Evolutionary conservation across 192 early-diverging fungal genomes (phyloP).

Genomic region (Chytriomyces sp.): DNA sequence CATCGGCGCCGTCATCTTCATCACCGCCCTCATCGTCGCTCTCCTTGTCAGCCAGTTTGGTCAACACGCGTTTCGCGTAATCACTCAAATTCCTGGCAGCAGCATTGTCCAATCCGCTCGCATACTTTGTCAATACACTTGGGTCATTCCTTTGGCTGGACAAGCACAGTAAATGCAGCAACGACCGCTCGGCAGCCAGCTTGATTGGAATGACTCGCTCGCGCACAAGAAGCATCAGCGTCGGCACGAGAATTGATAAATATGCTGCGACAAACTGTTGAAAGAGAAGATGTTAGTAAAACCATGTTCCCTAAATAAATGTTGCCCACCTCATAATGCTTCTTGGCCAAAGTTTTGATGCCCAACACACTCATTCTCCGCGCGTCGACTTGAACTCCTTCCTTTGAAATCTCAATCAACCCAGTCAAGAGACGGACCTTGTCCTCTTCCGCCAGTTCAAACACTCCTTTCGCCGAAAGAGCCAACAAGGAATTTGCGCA

Average conservation of each 20-base stretch:
- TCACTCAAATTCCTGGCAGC: slow-evolving; percentile 55
- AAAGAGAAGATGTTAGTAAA: slow-evolving; percentile 40
- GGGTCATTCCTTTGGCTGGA: slow-evolving; percentile 56
- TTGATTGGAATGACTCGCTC: slow-evolving; percentile 85
- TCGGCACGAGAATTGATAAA: slow-evolving; percentile 62
- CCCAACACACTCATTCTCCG: slow-evolving; percentile 49
- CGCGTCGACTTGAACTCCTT: slow-evolving; percentile 40
- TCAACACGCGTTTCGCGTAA: slow-evolving; percentile 55
- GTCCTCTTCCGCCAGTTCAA: background rate
- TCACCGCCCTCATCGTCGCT: slow-evolving; percentile 47
- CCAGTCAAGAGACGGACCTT: background rate
- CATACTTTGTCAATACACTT: slow-evolving; percentile 44
- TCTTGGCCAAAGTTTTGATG: slow-evolving; percentile 56
- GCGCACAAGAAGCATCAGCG: slow-evolving; percentile 73
- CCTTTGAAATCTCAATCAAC: slow-evolving; percentile 16
- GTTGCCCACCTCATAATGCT: slow-evolving; percentile 37
- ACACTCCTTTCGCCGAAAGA: background rate
- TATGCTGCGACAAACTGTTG: slow-evolving; percentile 50
- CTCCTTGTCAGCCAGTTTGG: slow-evolving; percentile 57
- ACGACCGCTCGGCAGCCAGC: slow-evolving; percentile 80
- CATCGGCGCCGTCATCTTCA: slow-evolving; percentile 25
- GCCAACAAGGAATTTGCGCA: slow-evolving; percentile 1
- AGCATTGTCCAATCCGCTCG: slow-evolving; percentile 44
- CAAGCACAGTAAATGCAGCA: slow-evolving; percentile 68
- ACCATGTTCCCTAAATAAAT: slow-evolving; percentile 9